Evolutionary conservation across 176 grass and related monocot species (phyloP).

Genomic region (Bolboschoenus planiculmis): DNA sequence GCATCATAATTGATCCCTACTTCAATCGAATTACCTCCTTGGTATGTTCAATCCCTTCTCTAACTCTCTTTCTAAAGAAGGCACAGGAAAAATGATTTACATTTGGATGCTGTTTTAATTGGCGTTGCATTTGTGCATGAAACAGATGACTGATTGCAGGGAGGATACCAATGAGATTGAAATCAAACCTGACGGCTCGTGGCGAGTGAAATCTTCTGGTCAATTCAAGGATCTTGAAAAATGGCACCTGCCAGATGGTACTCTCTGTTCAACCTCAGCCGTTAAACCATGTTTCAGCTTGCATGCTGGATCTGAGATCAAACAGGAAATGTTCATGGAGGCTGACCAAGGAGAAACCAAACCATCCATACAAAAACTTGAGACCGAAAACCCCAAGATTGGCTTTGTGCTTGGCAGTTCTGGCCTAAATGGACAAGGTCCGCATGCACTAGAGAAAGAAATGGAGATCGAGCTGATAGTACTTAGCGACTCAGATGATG

Average conservation of each 20-base stretch:
- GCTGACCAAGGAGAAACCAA: constrained; percentile 12
- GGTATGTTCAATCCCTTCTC: constrained; percentile 40
- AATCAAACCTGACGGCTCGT: constrained; percentile 78
- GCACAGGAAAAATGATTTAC: background rate
- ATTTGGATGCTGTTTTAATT: background rate
- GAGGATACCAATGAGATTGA: constrained; percentile 71
- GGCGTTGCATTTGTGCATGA: constrained; percentile 31
- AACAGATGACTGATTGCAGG: constrained; percentile 56
- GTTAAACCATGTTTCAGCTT: constrained; percentile 16
- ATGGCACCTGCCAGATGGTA: constrained; percentile 93
- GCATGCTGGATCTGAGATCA: constrained; percentile 29
- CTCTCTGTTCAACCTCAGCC: constrained; percentile 33
- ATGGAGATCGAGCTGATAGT: constrained; percentile 54
- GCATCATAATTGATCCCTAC: constrained; percentile 86
- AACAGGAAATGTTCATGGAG: constrained; percentile 35
- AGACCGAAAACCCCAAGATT: constrained; percentile 27
- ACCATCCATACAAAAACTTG: constrained; percentile 18
- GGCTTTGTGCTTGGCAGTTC: constrained; percentile 29
- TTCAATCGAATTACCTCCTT: constrained; percentile 85
- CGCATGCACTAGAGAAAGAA: constrained; percentile 30
- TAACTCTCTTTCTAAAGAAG: background rate
- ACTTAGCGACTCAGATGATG: constrained; percentile 89
- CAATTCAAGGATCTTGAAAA: constrained; percentile 49
- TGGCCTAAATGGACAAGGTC: constrained; percentile 13
- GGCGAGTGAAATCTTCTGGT: constrained; percentile 54